Evolutionary conservation across 768 basidiomycete genomes (phyloP), one percentile per base, ranked within the genome.

Genomic region (Scleroderma bovista): DNA sequence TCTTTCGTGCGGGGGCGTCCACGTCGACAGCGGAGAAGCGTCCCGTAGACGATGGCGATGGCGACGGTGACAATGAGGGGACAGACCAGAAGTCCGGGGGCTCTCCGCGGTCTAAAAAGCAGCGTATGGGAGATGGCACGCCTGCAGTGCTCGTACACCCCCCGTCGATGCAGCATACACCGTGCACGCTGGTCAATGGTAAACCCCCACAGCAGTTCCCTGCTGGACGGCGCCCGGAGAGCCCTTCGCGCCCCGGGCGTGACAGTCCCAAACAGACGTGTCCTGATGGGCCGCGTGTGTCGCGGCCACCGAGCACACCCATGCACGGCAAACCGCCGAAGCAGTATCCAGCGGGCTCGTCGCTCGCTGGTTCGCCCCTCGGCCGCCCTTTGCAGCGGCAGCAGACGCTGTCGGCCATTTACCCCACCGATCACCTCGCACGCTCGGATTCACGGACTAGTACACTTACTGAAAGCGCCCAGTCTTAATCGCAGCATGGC

Each of bases 131-230:
- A n/a, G 42, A 34, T 2, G 37, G 38, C 29, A 34, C 41, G 8
- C 22, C 47, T 1, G 29, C 36, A 12, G 31, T 46, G 6, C 50
- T 22, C 9, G 51, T 49, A 20, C 53, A 50, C 26, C 41, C 52
- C 6, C 9, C 34, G 5, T 9, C 61, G 13, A 46, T 38, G 40
- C 36, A 39, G 3, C 51, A 55, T 2, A 12, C 46, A 11, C 58
- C 67, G 13, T 47, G 59, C 48, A 41, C 56, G 20, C 43, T 63
- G 44, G 44, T 68, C 33, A 63, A 65, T 16, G 65, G 67, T 31
- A 68, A 56, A 26, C 60, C 62, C 39, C 65, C 67, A 37, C 63
- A 63, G 17, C 67, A 67, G 40, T 64, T 55, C 40, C 60, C 65
- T 8, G 57, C 62, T 3, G 66, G 66, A 9, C 56, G 32, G 26